Evolutionary conservation across 75 land plant species (phyloP).

Genomic region (Picea sitchensis): DNA sequence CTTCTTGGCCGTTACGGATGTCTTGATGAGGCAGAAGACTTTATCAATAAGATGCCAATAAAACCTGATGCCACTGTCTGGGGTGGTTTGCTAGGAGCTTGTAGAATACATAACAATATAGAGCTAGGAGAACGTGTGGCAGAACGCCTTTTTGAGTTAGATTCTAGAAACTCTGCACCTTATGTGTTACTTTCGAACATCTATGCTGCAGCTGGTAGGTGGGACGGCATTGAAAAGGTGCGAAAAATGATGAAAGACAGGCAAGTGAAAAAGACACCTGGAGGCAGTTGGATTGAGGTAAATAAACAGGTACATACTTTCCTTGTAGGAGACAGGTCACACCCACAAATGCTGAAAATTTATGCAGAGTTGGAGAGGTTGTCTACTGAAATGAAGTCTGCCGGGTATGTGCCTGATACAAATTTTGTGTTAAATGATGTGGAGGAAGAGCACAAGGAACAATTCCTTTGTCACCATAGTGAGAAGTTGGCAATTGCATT

Average conservation of each 20-base stretch:
- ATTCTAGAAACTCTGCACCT: not conserved
- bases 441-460: constrained; percentile 7
- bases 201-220: constrained; percentile 23
- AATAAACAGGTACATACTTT: not conserved
- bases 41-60: not conserved
- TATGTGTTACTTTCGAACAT: constrained; percentile 18
- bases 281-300: constrained; percentile 34
- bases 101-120: constrained; percentile 6
- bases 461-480: constrained; percentile 10
- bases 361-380: constrained; percentile 9
- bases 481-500: constrained; percentile 22
- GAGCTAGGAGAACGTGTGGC: constrained; percentile 10
- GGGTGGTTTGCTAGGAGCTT: constrained; percentile 9
- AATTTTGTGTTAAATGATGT: constrained; percentile 4
- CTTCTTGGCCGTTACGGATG: constrained; percentile 11
- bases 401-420: constrained; percentile 7
- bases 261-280: constrained; percentile 14
- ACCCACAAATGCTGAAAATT: not conserved
- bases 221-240: constrained; percentile 7
- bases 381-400: constrained; percentile 1
- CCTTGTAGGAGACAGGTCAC: not conserved
- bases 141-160: constrained; percentile 15
- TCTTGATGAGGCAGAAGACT: constrained; percentile 10
- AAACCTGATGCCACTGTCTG: not conserved
- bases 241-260: constrained; percentile 5